Evolutionary conservation across 2,329 filamentous ascomycete species (phyloP).

Genomic region (Ophiostoma novo-ulmi): DNA sequence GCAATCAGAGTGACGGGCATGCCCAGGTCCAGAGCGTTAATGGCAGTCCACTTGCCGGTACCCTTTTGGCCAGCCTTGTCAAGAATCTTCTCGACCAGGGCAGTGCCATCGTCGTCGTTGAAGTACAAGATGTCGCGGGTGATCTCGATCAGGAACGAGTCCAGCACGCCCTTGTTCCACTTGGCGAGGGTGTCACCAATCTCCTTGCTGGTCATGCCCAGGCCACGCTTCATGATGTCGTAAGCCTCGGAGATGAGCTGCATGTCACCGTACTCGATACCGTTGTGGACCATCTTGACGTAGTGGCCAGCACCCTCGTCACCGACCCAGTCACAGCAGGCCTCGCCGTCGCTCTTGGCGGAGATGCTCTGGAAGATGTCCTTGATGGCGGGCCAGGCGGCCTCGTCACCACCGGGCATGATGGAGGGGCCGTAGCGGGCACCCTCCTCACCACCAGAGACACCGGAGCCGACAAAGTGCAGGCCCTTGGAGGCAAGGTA

Average conservation of each 20-base stretch:
- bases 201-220: conserved; percentile 84
- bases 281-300: conserved; percentile 99
- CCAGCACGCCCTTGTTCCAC: conserved; percentile 98
- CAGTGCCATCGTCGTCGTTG: conserved; percentile 87
- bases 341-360: conserved; percentile 93
- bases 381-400: conserved; percentile 97
- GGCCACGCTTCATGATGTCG: conserved; percentile 98
- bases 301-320: conserved; percentile 99
- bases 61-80: conserved; percentile 99
- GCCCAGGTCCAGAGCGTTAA: conserved; percentile 96
- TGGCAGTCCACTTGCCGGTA: conserved; percentile 99
- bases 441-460: conserved; percentile 99
- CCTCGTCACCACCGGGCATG: conserved; percentile 98
- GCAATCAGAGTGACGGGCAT: conserved; percentile 98
- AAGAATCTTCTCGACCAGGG: conserved; percentile 97
- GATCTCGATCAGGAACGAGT: conserved; percentile 99
- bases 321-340: conserved; percentile 99
- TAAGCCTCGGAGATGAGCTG: conserved; percentile 99
- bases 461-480: conserved; percentile 92
- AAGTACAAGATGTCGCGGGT: conserved; percentile 98
- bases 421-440: conserved; percentile 94
- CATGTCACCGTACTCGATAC: conserved; percentile 99
- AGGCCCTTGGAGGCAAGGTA: conserved; percentile 85
- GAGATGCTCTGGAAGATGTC: conserved; percentile 97
- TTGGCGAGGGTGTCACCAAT: conserved; percentile 90